Evolutionary conservation across 1,139 yeast genomes (phyloP).

Genomic region (Taphrina populina): DNA sequence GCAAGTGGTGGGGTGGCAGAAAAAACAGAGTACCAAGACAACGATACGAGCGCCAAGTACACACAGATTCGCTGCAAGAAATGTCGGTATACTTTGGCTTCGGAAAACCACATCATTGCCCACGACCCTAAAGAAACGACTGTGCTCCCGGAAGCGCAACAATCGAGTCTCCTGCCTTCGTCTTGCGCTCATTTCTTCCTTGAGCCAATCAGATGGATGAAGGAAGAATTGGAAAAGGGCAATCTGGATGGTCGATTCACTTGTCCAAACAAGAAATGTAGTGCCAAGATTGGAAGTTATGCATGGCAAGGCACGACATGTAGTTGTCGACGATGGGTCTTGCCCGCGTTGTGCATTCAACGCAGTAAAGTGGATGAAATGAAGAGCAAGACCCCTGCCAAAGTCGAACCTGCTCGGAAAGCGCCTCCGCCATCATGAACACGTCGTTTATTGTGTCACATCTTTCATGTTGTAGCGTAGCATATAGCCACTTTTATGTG

Average conservation of each 20-base stretch:
- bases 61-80: conserved; percentile 43
- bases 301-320: conserved; percentile 95
- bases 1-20: neutral
- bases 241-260: conserved; percentile 79
- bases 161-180: conserved; percentile 40
- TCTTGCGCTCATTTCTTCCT: conserved; percentile 86
- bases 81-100: conserved; percentile 43
- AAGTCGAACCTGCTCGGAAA: conserved; percentile 11
- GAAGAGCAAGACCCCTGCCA: conserved; percentile 27
- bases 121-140: conserved; percentile 36
- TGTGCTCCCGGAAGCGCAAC: conserved; percentile 25
- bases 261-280: conserved; percentile 70
- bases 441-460: no score
- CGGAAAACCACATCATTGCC: conserved; percentile 41
- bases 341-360: conserved; percentile 84
- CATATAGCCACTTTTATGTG: no score
- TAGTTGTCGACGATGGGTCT: conserved; percentile 93
- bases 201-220: conserved; percentile 94
- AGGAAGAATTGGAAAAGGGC: conserved; percentile 62
- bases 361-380: conserved; percentile 76
- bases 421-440: no score
- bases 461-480: no score
- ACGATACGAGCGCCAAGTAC: conserved; percentile 11
- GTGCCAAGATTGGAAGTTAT: conserved; percentile 72
- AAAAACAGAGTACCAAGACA: conserved; percentile 5